Conservation (phyloP, 768 basidiomycete species). For the Xerocomus spinulosus region DNA sequence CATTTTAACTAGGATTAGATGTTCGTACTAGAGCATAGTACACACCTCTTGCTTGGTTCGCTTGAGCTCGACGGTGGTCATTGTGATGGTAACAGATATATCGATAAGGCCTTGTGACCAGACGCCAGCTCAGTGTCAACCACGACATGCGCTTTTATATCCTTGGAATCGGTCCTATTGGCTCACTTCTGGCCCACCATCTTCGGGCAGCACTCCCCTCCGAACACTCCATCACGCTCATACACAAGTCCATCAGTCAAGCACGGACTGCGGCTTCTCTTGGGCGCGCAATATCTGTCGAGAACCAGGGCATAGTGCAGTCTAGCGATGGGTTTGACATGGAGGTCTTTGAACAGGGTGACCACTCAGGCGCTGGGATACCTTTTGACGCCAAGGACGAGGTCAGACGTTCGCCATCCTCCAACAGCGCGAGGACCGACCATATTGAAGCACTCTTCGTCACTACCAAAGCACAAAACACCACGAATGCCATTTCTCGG, state of each 20-base stretch:
- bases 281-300: slow-evolving; percentile 42
- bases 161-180: slow-evolving; percentile 79
- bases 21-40: neutral
- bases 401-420: slow-evolving; percentile 12
- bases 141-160: slow-evolving; percentile 55
- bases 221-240: slow-evolving; percentile 57
- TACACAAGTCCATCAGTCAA: slow-evolving; percentile 51
- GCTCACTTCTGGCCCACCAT: slow-evolving; percentile 76
- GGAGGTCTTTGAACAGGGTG: slow-evolving; percentile 41
- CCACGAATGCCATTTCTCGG: slow-evolving; percentile 49
- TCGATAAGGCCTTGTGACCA: no score
- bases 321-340: slow-evolving; percentile 43
- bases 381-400: slow-evolving; percentile 13
- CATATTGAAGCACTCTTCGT: slow-evolving; percentile 77
- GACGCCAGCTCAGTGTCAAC: no score
- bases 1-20: neutral
- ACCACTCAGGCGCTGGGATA: slow-evolving; percentile 21
- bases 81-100: slow-evolving; percentile 23
- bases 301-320: slow-evolving; percentile 43
- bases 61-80: slow-evolving; percentile 53
- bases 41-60: slow-evolving; percentile 57
- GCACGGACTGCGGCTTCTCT: slow-evolving; percentile 32
- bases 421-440: slow-evolving; percentile 16
- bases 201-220: slow-evolving; percentile 57
- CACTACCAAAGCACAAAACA: slow-evolving; percentile 72